phyloP scores from a whole-genome alignment of 108 stramenopile species.

The Cyclotella kingstonii region DNA sequence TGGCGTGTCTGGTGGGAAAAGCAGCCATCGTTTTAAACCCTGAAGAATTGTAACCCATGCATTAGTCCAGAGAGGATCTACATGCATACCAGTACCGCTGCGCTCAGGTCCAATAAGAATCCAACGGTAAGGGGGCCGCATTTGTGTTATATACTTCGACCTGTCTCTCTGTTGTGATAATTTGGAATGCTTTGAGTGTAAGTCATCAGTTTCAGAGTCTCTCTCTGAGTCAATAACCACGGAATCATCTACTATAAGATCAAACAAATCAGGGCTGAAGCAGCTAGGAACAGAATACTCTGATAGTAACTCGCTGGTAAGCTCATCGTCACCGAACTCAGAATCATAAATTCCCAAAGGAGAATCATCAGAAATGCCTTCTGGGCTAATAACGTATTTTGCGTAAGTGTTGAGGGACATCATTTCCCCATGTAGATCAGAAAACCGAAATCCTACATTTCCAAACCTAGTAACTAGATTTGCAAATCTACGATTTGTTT shows the following conservation, averaged over 20 bases:
- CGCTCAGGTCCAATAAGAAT: constrained; percentile 76
- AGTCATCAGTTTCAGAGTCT: constrained; percentile 13
- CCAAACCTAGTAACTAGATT: constrained; percentile 60
- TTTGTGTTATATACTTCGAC: background rate
- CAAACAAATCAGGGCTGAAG: constrained; percentile 76
- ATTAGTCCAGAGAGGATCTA: constrained; percentile 83
- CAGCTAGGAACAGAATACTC: constrained; percentile 74
- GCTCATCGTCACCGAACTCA: constrained; percentile 56
- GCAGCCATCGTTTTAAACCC: constrained; percentile 79
- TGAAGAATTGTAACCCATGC: constrained; percentile 83
- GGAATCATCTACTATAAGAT: constrained; percentile 19
- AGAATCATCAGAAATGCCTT: constrained; percentile 69
- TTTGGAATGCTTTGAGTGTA: background rate
- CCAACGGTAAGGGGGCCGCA: constrained; percentile 82
- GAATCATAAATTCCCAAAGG: constrained; percentile 86
- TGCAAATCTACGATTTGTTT: constrained; percentile 50
- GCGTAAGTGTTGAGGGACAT: constrained; percentile 64
- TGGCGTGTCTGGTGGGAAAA: constrained; percentile 74
- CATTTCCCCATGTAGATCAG: constrained; percentile 79
- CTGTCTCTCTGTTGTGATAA: constrained; percentile 6
- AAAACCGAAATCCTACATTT: constrained; percentile 66
- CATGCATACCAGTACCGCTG: constrained; percentile 82
- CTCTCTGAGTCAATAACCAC: constrained; percentile 12
- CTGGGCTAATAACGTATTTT: constrained; percentile 60
- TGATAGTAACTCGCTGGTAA: constrained; percentile 40